Evolutionary conservation across 768 basidiomycete species (phyloP), one percentile per base, ranked within the genome.

Genomic region (Agaricus blazei): DNA sequence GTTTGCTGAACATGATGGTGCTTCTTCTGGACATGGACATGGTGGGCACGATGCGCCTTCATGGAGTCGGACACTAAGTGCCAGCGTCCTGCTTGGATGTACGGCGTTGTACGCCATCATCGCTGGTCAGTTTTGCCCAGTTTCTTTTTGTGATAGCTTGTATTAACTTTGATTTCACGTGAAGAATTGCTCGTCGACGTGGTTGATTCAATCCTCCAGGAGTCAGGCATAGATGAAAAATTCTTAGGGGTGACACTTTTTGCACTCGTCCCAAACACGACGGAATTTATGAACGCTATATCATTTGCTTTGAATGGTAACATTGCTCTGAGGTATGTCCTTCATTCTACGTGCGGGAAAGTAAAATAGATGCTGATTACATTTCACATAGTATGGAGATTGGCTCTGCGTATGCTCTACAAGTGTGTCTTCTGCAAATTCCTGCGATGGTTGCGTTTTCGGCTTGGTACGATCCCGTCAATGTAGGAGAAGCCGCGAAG

Each of bases 361-460:
- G 9, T 42, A 9, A 14, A 19, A n/a, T 40, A 9, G 11, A 28
- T 49, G 27, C 56, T 42, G 19, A 27, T 54, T 12, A 54, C 44
- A 27, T 28, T 28, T 41, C 8, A 46, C 61, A 51, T 60, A 98
- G 95, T 68, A 98, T 98, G 94, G 97, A 98, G 72, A 98, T 99
- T 63, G 97, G 97, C 12, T 98, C 97, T 1, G 97, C 97, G 3
- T 99, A 99, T 70, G 97, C 97, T 4, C 79, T 99, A 2, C 97
- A 99, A 70, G 97, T 99, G 14, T 99, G 97, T 69, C 77, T 99
- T 51, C 78, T 99, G 12, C 97, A 99, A 70, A 93, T 98, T 31
- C 97, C 97, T 2, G 93, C 94, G 2, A 98, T 99, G 96, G 93
- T 99, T 12, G 96, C 93, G 0, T 98, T 99, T 71, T 94, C 93